These are phyloP conservation scores for Entomortierella chlamydospora DNA, from an alignment of 192 early-diverging fungal genomes.

Conservation along the genomic window DNA sequence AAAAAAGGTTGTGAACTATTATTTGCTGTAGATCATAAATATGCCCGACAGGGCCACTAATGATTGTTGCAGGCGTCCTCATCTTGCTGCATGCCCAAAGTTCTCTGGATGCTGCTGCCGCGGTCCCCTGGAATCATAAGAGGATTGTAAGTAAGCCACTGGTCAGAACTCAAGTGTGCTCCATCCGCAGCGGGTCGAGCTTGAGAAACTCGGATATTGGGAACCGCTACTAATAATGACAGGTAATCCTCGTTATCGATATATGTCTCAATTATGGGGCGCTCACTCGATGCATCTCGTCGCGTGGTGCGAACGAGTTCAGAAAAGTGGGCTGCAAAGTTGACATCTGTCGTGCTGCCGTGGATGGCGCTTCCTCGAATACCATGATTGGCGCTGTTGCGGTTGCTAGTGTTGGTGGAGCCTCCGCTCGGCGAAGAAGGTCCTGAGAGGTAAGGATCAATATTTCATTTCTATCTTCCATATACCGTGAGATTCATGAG, in stretches of 20 bases:
- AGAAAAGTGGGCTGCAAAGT: slow-evolving; percentile 13
- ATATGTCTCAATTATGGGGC: slow-evolving; percentile 29
- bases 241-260: slow-evolving; percentile 35
- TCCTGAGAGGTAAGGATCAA: neutral
- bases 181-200: neutral
- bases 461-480: neutral
- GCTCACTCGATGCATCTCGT: slow-evolving; percentile 8
- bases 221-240: slow-evolving; percentile 24
- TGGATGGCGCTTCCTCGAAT: neutral
- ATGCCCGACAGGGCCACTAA: slow-evolving; percentile 8
- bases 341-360: neutral
- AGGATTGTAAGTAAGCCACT: neutral
- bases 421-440: neutral
- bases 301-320: slow-evolving; percentile 30
- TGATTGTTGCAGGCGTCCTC: neutral
- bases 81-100: neutral
- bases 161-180: neutral
- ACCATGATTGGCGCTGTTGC: neutral
- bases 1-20: slow-evolving; percentile 32
- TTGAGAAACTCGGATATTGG: slow-evolving; percentile 26
- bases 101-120: neutral
- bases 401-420: slow-evolving; percentile 2
- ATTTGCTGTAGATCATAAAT: slow-evolving; percentile 43
- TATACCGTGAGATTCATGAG: neutral
- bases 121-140: neutral